Conservation (phyloP, 208 protist species). For the Trypanosoma caninum region DNA sequence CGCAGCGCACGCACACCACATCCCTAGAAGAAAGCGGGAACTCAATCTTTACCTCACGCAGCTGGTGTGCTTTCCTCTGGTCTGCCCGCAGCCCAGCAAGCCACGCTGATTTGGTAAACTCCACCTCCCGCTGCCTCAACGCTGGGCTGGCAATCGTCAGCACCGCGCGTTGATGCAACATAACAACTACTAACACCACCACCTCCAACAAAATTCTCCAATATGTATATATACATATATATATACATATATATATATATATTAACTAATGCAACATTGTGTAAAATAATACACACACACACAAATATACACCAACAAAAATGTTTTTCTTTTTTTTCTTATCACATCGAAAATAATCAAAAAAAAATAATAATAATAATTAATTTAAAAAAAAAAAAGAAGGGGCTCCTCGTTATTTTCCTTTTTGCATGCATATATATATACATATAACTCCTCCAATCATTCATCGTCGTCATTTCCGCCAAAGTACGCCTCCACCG, state of each 20-base stretch:
- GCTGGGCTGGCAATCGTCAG: slow-evolving; percentile 24
- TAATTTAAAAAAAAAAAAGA: no score
- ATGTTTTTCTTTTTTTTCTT: neutral
- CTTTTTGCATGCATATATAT: no score
- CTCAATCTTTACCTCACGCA: slow-evolving; percentile 63
- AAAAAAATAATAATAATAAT: no score
- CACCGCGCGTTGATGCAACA: slow-evolving; percentile 5
- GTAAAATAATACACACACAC: neutral
- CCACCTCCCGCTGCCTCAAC: slow-evolving; percentile 56
- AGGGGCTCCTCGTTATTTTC: no score
- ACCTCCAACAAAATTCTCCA: neutral
- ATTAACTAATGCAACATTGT: neutral
- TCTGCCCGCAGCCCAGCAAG: slow-evolving; percentile 65
- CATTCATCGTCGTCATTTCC: slow-evolving; percentile 13
- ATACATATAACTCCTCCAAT: neutral
- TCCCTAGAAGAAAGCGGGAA: slow-evolving; percentile 73
- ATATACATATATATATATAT: neutral
- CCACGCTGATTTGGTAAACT: slow-evolving; percentile 67
- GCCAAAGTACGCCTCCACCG: slow-evolving; percentile 16
- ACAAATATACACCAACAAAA: neutral
- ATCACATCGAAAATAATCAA: no score
- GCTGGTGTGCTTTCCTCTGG: slow-evolving; percentile 62
- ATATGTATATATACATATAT: slow-evolving; percentile 2
- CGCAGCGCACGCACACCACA: slow-evolving; percentile 79
- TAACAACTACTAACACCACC: neutral